Conservation (phyloP, 345 rosid genomes). For the Populus alba region DNA sequence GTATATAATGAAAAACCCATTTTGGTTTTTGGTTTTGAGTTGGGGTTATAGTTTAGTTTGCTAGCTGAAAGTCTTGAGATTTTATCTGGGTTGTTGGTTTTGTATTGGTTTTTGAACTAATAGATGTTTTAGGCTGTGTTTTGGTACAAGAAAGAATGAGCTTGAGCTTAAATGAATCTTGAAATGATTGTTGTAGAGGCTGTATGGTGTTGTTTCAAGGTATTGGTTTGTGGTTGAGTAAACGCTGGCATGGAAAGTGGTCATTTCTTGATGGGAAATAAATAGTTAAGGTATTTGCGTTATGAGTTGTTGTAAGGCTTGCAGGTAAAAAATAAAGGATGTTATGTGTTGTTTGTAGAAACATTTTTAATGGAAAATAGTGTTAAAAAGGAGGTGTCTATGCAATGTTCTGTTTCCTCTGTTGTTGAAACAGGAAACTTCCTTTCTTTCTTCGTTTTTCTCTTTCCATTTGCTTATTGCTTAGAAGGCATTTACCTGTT, state of each 20-base stretch:
- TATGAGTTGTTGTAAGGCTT: background rate
- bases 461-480: background rate
- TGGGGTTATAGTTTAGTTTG: background rate
- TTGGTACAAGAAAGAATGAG: background rate
- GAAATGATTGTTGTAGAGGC: background rate
- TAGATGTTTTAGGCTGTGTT: background rate
- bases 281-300: background rate
- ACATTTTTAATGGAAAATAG: background rate
- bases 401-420: background rate
- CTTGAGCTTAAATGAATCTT: slow-evolving; percentile 1
- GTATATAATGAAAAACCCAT: background rate
- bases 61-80: background rate
- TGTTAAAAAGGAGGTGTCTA: background rate
- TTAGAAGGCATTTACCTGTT: background rate
- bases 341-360: background rate
- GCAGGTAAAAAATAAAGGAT: background rate
- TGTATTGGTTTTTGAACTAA: background rate
- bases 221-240: background rate
- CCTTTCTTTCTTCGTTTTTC: background rate
- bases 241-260: background rate
- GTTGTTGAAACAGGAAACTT: background rate
- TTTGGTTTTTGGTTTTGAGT: background rate
- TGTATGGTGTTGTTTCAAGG: background rate
- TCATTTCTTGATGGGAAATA: background rate
- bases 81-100: slow-evolving; percentile 2